These are phyloP conservation scores for Termitomyces sp. DNA, from an alignment of 768 basidiomycete species.

Conservation along the genomic window DNA sequence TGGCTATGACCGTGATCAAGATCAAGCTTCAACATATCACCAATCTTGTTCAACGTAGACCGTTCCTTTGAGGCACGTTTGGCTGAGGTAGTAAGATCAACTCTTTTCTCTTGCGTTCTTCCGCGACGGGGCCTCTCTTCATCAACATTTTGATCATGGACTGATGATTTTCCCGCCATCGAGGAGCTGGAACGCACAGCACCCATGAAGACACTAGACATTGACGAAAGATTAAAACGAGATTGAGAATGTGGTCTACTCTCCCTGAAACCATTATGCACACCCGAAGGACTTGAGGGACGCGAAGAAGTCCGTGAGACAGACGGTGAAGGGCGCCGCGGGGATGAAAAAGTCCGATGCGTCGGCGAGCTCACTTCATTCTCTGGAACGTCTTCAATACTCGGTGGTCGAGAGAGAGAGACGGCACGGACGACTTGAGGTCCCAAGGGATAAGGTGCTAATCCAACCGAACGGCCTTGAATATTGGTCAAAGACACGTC, in stretches of 20 bases:
- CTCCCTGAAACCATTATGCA: conserved; percentile 1
- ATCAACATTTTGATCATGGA: conserved; percentile 15
- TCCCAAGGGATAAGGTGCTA: conserved; percentile 13
- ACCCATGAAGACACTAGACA: conserved; percentile 44
- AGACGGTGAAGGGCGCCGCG: conserved; percentile 1
- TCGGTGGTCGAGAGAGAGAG: conserved; percentile 34
- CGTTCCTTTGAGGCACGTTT: conserved; percentile 23
- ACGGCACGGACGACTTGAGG: conserved; percentile 15
- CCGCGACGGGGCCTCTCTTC: conserved; percentile 24
- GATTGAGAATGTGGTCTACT: conserved; percentile 29
- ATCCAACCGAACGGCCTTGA: conserved; percentile 10
- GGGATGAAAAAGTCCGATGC: conserved; percentile 6
- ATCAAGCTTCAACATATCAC: conserved; percentile 36
- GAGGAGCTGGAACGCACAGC: conserved; percentile 48
- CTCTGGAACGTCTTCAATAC: conserved; percentile 37
- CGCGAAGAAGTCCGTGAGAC: conserved; percentile 9
- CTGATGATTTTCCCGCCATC: conserved; percentile 9
- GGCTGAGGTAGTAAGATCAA: conserved; percentile 5
- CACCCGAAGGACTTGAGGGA: conserved; percentile 7
- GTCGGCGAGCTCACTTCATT: conserved; percentile 19
- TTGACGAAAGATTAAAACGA: conserved; percentile 48
- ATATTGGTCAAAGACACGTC: background rate
- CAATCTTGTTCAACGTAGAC: conserved; percentile 30
- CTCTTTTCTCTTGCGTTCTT: conserved; percentile 28
- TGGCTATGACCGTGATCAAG: conserved; percentile 37